Evolutionary conservation across 257 asterid species (phyloP).

Genomic region (Lantana camara): DNA sequence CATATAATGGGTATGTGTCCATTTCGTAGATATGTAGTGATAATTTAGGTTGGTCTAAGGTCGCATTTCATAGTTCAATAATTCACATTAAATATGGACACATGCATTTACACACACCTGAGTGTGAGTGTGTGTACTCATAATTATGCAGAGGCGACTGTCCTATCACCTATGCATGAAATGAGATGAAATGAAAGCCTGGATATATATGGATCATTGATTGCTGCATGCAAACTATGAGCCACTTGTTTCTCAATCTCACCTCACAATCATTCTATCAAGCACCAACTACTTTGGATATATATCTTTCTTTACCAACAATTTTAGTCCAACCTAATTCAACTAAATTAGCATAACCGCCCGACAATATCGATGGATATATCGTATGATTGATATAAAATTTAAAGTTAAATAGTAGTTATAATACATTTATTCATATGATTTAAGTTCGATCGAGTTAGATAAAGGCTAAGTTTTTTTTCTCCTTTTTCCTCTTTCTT

Average conservation of each 20-base stretch:
- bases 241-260: constrained; percentile 27
- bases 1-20: constrained; percentile 32
- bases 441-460: no score
- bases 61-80: constrained; percentile 40
- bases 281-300: no score
- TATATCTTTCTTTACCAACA: no score
- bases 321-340: no score
- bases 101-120: no score
- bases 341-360: no score
- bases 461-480: no score
- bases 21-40: constrained; percentile 25
- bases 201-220: constrained; percentile 11
- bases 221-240: constrained; percentile 6
- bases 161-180: background rate
- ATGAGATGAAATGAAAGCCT: background rate
- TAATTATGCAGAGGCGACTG: background rate
- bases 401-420: no score
- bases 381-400: no score
- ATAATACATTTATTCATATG: no score
- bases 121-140: background rate
- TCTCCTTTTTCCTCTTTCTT: no score
- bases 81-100: constrained; percentile 6
- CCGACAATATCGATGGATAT: no score
- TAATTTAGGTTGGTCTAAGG: constrained; percentile 46
- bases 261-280: background rate